Conservation (phyloP, 2,329 filamentous ascomycete species). For the Herpotrichia juniperi region DNA sequence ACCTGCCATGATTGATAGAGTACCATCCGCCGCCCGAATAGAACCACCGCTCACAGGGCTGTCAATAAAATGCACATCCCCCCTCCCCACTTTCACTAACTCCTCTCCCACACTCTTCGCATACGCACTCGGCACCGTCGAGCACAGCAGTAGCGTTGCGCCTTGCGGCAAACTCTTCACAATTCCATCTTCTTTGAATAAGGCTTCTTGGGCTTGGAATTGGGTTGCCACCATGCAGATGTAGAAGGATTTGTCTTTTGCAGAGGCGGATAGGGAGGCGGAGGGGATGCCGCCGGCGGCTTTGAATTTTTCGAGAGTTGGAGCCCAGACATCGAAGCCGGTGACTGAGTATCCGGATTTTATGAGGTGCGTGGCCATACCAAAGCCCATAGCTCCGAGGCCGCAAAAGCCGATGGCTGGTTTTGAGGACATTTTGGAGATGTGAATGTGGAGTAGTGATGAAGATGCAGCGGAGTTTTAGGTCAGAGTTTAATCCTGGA, state of each 20-base stretch:
- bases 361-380: conserved; percentile 78
- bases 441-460: neutral
- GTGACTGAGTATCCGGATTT: conserved; percentile 70
- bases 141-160: conserved; percentile 70
- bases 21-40: conserved; percentile 71
- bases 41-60: conserved; percentile 76
- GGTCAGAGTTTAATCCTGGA: neutral
- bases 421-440: conserved; percentile 42
- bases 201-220: conserved; percentile 68
- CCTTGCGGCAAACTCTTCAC: conserved; percentile 59
- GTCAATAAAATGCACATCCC: conserved; percentile 72
- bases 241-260: conserved; percentile 64
- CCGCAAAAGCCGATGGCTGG: conserved; percentile 70
- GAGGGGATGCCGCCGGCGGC: conserved; percentile 66
- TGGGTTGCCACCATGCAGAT: conserved; percentile 80
- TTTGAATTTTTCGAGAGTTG: conserved; percentile 69
- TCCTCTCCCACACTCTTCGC: conserved; percentile 65
- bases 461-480: neutral
- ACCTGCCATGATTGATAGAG: conserved; percentile 76
- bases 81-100: conserved; percentile 61
- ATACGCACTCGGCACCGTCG: conserved; percentile 72
- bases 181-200: conserved; percentile 64
- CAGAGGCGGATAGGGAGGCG: conserved; percentile 66
- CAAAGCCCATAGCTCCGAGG: conserved; percentile 82
- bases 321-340: conserved; percentile 73